Evolutionary conservation across 306 rosid genomes (phyloP).

Genomic region (Dryas drummondii): DNA sequence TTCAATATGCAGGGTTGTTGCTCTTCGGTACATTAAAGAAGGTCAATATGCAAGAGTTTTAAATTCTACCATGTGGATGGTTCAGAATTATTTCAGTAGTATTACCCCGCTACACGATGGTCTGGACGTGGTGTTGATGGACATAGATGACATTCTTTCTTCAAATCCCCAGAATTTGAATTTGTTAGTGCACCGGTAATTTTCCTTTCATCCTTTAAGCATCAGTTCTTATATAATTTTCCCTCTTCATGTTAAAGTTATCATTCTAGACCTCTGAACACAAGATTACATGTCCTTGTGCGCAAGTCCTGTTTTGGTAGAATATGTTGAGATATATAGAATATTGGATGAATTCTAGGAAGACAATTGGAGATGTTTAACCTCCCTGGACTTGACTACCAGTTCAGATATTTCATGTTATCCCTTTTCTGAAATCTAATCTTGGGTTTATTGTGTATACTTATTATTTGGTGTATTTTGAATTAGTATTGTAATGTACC

Average conservation of each 20-base stretch:
- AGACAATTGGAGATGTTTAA: no score
- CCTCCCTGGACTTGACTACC: no score
- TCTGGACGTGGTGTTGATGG: constrained; percentile 62
- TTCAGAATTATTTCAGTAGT: constrained; percentile 50
- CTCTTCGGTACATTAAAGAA: constrained; percentile 47
- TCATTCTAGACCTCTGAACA: no score
- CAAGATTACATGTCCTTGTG: no score
- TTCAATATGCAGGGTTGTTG: constrained; percentile 43
- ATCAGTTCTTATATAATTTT: not conserved
- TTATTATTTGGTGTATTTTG: constrained; percentile 12
- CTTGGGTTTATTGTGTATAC: no score
- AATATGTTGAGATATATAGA: no score
- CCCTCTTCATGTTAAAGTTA: not conserved
- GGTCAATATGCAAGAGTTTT: constrained; percentile 80
- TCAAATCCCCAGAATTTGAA: constrained; percentile 20
- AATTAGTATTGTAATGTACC: constrained; percentile 13
- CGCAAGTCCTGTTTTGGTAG: no score
- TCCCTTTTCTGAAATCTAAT: not conserved
- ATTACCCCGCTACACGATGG: constrained; percentile 35
- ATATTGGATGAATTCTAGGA: no score
- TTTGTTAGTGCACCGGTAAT: constrained; percentile 41
- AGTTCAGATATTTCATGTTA: not conserved
- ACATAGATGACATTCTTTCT: constrained; percentile 63
- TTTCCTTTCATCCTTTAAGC: not conserved
- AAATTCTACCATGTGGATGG: constrained; percentile 42